Base-by-base conservation (phyloP, 2,329 filamentous ascomycete genomes). In the Pseudodiploospora longispora region DNA sequence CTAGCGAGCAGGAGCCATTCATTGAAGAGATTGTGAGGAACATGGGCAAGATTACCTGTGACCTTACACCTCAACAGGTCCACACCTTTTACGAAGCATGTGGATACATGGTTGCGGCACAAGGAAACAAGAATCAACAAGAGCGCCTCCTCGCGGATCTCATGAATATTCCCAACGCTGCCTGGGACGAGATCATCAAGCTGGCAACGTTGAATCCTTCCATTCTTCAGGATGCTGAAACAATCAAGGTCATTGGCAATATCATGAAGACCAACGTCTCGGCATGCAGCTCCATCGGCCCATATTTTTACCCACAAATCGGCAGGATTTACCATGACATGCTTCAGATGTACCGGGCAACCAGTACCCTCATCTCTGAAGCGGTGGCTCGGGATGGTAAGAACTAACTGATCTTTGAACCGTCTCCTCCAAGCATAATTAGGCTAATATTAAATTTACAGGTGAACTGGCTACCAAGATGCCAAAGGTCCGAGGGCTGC, bases 211-310 rank as follows among this genome's bases (percentile, higher is more conserved):
- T 84, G 49, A 83, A 96, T 60, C 88, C 93, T 0, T 76, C 82
- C 27, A 89, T 93, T 53, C 75, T 98, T 9, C 88, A 97, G 63
- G 89, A 97, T 59, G 74, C 83, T 8, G 90, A 98, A 55, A 95
- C 90, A 1, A 97, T 98, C 71, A 98, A 98, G 72, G 83, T 98
- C 54, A 90, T 98, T 50, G 93, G 93, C 53, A 98, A 98, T 68
- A 96, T 98, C 62, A 98, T 98, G 93, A 98, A 98, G 78, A 98
- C 93, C 1, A 98, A 98, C 57, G 93, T 98, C 4, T 91, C 94
- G n/a, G 93, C 93, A 32, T 98, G 93, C 65, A 87, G 87, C 32
- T 97, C 93, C 1, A 93, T 98, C 47, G 93, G 94, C 31, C 82
- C 87, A 42, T 98, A 97, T 68, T 98, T 98, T 66, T 96, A 95